A percentile compares a stretch with the other conserved stretches of the same genome.
Conservation (phyloP, 1,284 basidiomycete genomes). For the Ganoderma sinense region DNA sequence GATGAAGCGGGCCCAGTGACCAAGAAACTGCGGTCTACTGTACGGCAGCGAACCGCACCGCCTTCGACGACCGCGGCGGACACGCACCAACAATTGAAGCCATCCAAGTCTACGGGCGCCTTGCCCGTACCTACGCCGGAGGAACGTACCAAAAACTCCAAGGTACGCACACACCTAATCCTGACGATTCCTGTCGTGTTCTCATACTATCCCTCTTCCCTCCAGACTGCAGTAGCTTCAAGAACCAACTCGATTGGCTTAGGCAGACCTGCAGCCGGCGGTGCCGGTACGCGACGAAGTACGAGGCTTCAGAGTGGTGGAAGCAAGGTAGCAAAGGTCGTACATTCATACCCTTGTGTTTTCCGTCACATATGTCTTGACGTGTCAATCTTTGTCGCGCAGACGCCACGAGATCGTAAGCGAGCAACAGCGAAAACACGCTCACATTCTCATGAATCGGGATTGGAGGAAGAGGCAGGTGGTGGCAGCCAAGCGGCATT, state of each 20-base stretch:
- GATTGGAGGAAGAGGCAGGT: conserved; percentile 67
- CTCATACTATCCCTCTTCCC: conserved; percentile 79
- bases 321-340: conserved; percentile 47
- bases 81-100: conserved; percentile 44
- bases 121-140: conserved; percentile 49
- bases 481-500: conserved; percentile 52
- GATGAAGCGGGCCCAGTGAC: conserved; percentile 80
- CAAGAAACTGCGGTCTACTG: conserved; percentile 74
- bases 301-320: conserved; percentile 67
- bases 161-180: conserved; percentile 84
- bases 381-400: conserved; percentile 6
- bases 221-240: conserved; percentile 67
- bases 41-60: conserved; percentile 59
- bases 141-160: conserved; percentile 70
- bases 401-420: conserved; percentile 59
- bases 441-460: conserved; percentile 64
- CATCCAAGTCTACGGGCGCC: conserved; percentile 55
- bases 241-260: conserved; percentile 48
- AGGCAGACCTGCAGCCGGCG: conserved; percentile 57
- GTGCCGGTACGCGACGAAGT: conserved; percentile 64
- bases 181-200: conserved; percentile 82
- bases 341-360: not conserved
- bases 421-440: conserved; percentile 46
- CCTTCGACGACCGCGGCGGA: conserved; percentile 37
- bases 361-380: not conserved